Base-by-base conservation (phyloP, 345 rosid genomes). In the Clarkia xantiana region DNA sequence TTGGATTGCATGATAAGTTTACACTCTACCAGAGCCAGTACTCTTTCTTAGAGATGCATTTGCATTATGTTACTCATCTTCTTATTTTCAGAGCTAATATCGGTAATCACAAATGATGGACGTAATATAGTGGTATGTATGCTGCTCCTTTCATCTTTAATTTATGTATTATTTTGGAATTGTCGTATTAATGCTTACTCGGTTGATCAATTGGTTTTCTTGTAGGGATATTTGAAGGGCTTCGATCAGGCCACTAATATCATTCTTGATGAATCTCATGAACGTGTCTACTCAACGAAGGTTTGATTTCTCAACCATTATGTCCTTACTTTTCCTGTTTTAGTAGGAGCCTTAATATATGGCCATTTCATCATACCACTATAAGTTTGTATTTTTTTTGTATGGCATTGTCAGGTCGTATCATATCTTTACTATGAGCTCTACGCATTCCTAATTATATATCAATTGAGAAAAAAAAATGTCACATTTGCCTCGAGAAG, bases 161-260 rank as follows among this genome's bases (percentile, higher is more conserved):
- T 10, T 10, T 22, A 14, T 11, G 10, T 15, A 19, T 14, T 8
- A 14, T 3, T 13, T 34, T 29, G 11, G n/a, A 10, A 10, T 6
- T 14, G 20, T 2, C 12, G 41, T 7, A 12, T 42, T 17, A 3
- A 4, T 23, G 17, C 36, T 29, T 51, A 49, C 9, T 17, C 40
- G 16, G 13, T 14, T 47, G 14, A 29, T 29, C 36, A 29, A 3
- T n/a, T 14, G 41, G 14, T 3, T 45, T 18, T 11, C 53, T 1
- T 18, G 61, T 44, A 89, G 94, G 95, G 95, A 29, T 36, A 75
- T 51, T 63, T 86, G 46, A 83, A 77, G 69, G 95, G 94, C 42
- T 86, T 90, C 60, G 94, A 86, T 65, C 97, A 82, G 68, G 94
- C 95, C 55, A 81, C 95, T 18, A 77, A 90, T 71, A 76, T 83